phyloP scores from a whole-genome alignment of 495 filamentous ascomycete genomes.

The Umbilicaria muhlenbergii region DNA sequence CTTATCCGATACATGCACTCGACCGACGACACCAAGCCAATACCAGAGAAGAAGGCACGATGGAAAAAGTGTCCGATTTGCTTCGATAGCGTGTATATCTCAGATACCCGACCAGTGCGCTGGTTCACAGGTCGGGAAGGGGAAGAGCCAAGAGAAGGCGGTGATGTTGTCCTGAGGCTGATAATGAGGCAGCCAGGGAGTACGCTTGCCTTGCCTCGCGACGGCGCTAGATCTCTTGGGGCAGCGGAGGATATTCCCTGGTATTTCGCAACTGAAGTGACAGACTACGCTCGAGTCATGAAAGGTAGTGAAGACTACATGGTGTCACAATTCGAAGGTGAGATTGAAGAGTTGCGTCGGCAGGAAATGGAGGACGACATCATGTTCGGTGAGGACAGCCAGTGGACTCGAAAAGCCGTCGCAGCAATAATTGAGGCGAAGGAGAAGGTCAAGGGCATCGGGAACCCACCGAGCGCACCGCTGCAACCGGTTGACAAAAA shows the following conservation, averaged over 20 bases:
- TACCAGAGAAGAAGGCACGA: slow-evolving; percentile 53
- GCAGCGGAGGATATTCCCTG: slow-evolving; percentile 70
- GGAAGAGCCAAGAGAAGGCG: slow-evolving; percentile 60
- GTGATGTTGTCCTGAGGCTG: slow-evolving; percentile 75
- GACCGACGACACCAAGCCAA: slow-evolving; percentile 44
- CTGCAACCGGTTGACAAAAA: slow-evolving; percentile 33
- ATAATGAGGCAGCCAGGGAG: slow-evolving; percentile 64
- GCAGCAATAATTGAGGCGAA: slow-evolving; percentile 52
- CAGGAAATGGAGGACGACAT: slow-evolving; percentile 83
- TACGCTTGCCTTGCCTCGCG: slow-evolving; percentile 73
- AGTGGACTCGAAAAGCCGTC: slow-evolving; percentile 80
- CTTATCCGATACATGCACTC: slow-evolving; percentile 93
- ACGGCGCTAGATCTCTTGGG: slow-evolving; percentile 55
- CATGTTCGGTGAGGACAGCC: slow-evolving; percentile 81
- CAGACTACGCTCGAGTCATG: slow-evolving; percentile 93
- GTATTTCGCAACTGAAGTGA: slow-evolving; percentile 84
- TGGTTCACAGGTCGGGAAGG: slow-evolving; percentile 87
- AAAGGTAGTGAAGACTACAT: slow-evolving; percentile 86
- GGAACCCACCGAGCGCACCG: slow-evolving; percentile 46
- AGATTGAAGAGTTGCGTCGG: slow-evolving; percentile 54
- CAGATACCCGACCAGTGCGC: slow-evolving; percentile 77
- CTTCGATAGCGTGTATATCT: slow-evolving; percentile 73
- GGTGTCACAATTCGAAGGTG: slow-evolving; percentile 56
- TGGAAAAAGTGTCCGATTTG: slow-evolving; percentile 97
- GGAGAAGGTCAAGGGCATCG: slow-evolving; percentile 55